Base-by-base conservation (phyloP, 495 filamentous ascomycete genomes). In the Talaromyces trachyspermus region DNA sequence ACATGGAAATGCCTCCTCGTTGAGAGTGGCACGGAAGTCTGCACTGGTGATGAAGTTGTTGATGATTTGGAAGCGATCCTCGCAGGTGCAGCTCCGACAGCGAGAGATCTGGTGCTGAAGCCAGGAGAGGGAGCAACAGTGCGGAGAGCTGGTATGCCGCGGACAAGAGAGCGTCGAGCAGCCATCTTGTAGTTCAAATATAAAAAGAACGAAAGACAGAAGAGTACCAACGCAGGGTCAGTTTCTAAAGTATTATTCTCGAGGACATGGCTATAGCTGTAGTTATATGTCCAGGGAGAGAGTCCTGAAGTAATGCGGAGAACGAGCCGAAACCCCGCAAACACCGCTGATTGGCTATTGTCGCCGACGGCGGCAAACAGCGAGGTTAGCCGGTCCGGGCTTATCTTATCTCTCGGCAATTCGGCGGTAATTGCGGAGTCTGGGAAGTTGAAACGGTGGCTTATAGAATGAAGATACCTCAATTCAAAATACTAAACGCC, bases 71-170 rank as follows among this genome's bases (percentile, higher is more conserved):
- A 14, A 11, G 15, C 23, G 39, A 11, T 6, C 12, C 27, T 7
- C 6, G 27, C 27, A 12, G 12, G 6, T 30, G 20, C 20, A 42
- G 7, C 26, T 11, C 39, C 39, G 4, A 17, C 19, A 25, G 39
- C 22, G 12, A 26, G 20, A 4, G 20, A 17, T 15, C 26, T 42
- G 22, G 22, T 26, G 23, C 1, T 42, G 39, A 42, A 26, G 22
- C 39, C 23, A 45, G 61, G 69, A 66, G 66, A 66, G 69, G 69
- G 69, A 65, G 55, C 54, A 7, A 58, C 54, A 49, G 60, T 63
- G 61, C 62, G 65, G 58, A 72, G 67, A 62, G 68, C 59, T 62
- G 69, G 67, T 59, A 71, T 54, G 44, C 67, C 63, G 39, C 63
- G 58, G 53, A 63, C 51, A 49, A 70, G 50, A 27, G 69, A 69